A percentile compares a stretch with the other conserved stretches of the same genome.
Evolutionary conservation across 2,329 filamentous ascomycete species (phyloP).

Genomic region (Elsinoe perseae): DNA sequence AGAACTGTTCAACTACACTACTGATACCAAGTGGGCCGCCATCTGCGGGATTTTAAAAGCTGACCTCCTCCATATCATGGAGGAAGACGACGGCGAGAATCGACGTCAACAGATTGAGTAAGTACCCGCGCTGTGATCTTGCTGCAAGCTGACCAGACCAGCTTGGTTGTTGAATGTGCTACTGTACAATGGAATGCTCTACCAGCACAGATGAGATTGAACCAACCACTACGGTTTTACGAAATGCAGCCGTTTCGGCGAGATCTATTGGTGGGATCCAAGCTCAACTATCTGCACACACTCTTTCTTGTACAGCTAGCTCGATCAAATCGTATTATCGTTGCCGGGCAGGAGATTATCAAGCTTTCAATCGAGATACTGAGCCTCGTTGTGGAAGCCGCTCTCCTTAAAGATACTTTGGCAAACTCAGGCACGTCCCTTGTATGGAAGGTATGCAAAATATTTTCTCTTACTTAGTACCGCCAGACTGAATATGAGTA

Average conservation of each 20-base stretch:
- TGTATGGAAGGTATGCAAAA: conserved; percentile 27
- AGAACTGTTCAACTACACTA: conserved; percentile 24
- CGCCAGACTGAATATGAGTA: too few relatives aligned
- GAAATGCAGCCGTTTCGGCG: conserved; percentile 23
- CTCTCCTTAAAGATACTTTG: conserved; percentile 26
- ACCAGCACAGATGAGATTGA: conserved; percentile 24
- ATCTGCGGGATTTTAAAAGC: conserved; percentile 30
- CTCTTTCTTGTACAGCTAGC: conserved; percentile 28
- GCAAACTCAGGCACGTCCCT: conserved; percentile 31
- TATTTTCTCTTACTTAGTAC: neutral
- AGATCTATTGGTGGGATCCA: conserved; percentile 29
- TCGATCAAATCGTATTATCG: conserved; percentile 21
- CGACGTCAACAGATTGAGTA: conserved; percentile 17
- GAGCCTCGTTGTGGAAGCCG: conserved; percentile 26
- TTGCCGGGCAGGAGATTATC: conserved; percentile 25
- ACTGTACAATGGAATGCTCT: conserved; percentile 24
- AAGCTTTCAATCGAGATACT: conserved; percentile 27
- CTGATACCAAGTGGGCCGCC: conserved; percentile 28
- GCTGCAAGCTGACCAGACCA: conserved; percentile 8
- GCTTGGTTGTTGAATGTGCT: conserved; percentile 21
- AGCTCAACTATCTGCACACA: conserved; percentile 31
- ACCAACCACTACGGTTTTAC: conserved; percentile 19
- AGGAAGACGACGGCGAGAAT: conserved; percentile 19
- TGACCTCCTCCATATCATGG: conserved; percentile 28
- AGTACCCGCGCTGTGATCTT: conserved; percentile 9